Conservation (phyloP, 768 basidiomycete genomes). For the Hygrocybe punicea region DNA sequence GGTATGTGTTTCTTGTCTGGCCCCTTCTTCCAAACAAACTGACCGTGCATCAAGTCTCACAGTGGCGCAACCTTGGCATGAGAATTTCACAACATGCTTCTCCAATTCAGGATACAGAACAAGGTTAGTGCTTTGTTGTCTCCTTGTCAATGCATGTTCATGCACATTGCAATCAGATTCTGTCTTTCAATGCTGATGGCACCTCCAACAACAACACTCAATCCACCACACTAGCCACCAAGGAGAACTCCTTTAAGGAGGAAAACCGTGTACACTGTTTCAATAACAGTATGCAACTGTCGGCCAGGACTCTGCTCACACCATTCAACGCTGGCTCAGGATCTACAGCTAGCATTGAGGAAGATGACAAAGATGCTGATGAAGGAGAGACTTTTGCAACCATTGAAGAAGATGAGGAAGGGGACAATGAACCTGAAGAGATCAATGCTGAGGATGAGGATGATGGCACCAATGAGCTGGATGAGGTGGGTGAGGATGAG, state of each 20-base stretch:
- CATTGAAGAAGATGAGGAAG: slow-evolving; percentile 12
- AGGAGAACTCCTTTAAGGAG: slow-evolving; percentile 21
- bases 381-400: slow-evolving; percentile 5
- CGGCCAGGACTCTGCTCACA: slow-evolving; percentile 30
- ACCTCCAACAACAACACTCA: slow-evolving; percentile 35
- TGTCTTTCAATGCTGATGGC: slow-evolving; percentile 37
- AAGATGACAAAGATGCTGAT: slow-evolving; percentile 9
- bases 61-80: slow-evolving; percentile 31
- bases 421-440: slow-evolving; percentile 3
- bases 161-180: slow-evolving; percentile 18
- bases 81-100: slow-evolving; percentile 31
- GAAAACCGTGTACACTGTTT: slow-evolving; percentile 35
- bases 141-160: slow-evolving; percentile 1
- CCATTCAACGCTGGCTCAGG: slow-evolving; percentile 33
- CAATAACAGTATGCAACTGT: slow-evolving; percentile 36
- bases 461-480: slow-evolving; percentile 8
- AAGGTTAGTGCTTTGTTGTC: slow-evolving; percentile 26
- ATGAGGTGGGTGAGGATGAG: slow-evolving; percentile 2
- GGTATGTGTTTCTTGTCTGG: slow-evolving; percentile 11
- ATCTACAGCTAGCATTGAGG: neutral
- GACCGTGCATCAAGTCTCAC: slow-evolving; percentile 26
- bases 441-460: neutral
- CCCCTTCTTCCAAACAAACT: neutral
- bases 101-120: slow-evolving; percentile 32
- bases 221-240: slow-evolving; percentile 21